A percentile compares a stretch with the other conserved stretches of the same genome.
phyloP scores from a whole-genome alignment of 139 green algal genomes.

The Volvox reticuliferus region DNA sequence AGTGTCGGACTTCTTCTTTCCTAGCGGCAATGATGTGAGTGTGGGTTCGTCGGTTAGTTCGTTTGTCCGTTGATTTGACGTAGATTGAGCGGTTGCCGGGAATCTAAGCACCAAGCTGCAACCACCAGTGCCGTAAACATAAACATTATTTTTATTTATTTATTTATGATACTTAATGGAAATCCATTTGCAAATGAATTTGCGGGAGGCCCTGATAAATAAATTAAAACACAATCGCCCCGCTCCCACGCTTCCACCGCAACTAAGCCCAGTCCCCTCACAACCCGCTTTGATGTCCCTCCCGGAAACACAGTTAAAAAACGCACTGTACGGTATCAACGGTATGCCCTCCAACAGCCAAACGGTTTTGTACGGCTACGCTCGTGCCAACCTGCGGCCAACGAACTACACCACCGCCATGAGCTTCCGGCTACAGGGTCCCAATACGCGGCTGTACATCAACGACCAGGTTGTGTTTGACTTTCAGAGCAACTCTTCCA shows the following conservation, averaged over 20 bases:
- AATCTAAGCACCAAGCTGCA: too few species aligned
- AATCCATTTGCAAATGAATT: too few species aligned
- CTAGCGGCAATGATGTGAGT: conserved; percentile 26
- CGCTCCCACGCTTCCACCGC: neutral
- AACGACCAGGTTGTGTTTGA: conserved; percentile 23
- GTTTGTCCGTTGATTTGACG: too few species aligned
- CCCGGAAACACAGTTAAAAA: conserved; percentile 8
- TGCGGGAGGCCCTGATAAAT: too few species aligned
- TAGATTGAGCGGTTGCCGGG: too few species aligned
- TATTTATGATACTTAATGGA: too few species aligned
- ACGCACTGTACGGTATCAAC: conserved; percentile 3
- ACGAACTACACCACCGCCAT: neutral
- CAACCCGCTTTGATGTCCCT: neutral
- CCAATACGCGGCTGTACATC: conserved; percentile 24
- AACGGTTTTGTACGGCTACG: conserved; percentile 40
- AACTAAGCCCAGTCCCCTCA: too few species aligned
- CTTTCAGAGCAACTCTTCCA: neutral
- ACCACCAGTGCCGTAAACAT: too few species aligned
- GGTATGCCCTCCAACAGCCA: neutral
- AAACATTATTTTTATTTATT: too few species aligned
- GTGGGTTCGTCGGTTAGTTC: neutral
- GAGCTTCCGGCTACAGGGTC: conserved; percentile 25
- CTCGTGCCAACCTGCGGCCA: conserved; percentile 23
- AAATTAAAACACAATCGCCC: too few species aligned
- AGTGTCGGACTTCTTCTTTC: neutral